Evolutionary conservation across 2,329 filamentous ascomycete genomes (phyloP).

Genomic region (Chaetomium olivaceum): DNA sequence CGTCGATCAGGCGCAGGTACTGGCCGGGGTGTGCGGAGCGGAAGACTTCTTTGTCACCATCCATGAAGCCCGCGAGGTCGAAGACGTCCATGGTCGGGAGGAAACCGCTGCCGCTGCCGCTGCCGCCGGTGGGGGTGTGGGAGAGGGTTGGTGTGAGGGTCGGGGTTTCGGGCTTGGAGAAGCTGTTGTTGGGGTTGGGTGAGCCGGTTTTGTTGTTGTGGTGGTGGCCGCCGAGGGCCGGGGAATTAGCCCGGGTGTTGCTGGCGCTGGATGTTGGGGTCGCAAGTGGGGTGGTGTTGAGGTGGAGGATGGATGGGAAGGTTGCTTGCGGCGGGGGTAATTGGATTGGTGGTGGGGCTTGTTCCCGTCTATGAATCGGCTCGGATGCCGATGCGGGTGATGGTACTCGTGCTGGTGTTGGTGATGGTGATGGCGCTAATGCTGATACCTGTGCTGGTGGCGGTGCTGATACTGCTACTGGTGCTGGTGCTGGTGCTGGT

Average conservation of each 20-base stretch:
- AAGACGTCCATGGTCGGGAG: constrained; percentile 24
- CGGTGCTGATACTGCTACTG: neutral
- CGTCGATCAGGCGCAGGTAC: constrained; percentile 19
- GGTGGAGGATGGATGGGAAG: neutral
- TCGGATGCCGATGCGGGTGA: neutral
- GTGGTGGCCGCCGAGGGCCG: neutral
- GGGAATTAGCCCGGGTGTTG: constrained; percentile 22
- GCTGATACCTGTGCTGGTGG: neutral
- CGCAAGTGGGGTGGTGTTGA: constrained; percentile 14
- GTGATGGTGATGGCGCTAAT: neutral
- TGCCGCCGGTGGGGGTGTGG: neutral
- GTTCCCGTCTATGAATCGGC: neutral
- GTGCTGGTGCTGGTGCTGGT: neutral
- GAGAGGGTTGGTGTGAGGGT: constrained; percentile 7
- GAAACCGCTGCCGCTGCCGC: neutral
- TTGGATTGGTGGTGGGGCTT: neutral
- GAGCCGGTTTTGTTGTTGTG: neutral
- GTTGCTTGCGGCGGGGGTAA: neutral
- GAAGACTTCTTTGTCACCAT: constrained; percentile 17
- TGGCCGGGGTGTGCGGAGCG: neutral
- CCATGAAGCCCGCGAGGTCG: constrained; percentile 20
- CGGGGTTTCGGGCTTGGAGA: constrained; percentile 11
- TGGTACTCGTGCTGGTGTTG: neutral
- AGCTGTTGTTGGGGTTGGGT: neutral
- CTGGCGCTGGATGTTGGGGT: constrained; percentile 17